phyloP scores from a whole-genome alignment of 495 filamentous ascomycete species.

The Penicillium canariense region DNA sequence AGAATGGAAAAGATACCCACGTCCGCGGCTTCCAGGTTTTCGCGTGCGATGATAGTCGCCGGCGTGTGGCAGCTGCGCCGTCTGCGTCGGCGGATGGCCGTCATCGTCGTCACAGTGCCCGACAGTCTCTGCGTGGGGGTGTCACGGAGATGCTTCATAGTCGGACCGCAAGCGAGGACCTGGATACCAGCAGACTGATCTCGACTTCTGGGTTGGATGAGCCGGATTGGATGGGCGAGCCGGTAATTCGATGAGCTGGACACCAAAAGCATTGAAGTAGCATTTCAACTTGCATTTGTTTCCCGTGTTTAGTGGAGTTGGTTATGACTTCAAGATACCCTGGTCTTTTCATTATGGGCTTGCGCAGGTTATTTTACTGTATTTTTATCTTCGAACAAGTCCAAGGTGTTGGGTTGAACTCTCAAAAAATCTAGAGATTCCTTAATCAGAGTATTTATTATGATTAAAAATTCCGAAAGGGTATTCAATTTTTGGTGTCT shows the following conservation, averaged over 20 bases:
- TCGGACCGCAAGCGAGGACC: slow-evolving; percentile 22
- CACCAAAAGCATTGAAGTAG: not conserved
- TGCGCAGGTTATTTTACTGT: not conserved
- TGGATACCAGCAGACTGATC: slow-evolving; percentile 25
- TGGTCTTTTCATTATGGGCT: slow-evolving; percentile 8
- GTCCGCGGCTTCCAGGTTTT: slow-evolving; percentile 91
- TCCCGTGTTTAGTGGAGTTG: slow-evolving; percentile 21
- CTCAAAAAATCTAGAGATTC: no score
- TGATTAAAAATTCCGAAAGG: slow-evolving; percentile 22
- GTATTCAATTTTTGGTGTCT: slow-evolving; percentile 29
- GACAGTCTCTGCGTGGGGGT: slow-evolving; percentile 29
- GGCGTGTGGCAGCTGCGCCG: slow-evolving; percentile 32
- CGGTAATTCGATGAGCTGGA: slow-evolving; percentile 46
- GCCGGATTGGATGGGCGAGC: slow-evolving; percentile 61
- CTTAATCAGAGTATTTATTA: no score
- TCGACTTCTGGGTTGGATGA: slow-evolving; percentile 40
- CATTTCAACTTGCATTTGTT: slow-evolving; percentile 3
- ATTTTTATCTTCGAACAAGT: not conserved
- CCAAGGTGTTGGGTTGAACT: not conserved
- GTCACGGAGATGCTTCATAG: slow-evolving; percentile 21
- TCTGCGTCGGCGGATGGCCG: slow-evolving; percentile 39
- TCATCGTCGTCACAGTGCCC: slow-evolving; percentile 28
- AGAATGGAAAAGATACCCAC: slow-evolving; percentile 99
- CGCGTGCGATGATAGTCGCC: slow-evolving; percentile 59
- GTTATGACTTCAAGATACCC: slow-evolving; percentile 35